Base-by-base conservation (phyloP, 2,329 filamentous ascomycete species). In the Lachnum nothofagi region DNA sequence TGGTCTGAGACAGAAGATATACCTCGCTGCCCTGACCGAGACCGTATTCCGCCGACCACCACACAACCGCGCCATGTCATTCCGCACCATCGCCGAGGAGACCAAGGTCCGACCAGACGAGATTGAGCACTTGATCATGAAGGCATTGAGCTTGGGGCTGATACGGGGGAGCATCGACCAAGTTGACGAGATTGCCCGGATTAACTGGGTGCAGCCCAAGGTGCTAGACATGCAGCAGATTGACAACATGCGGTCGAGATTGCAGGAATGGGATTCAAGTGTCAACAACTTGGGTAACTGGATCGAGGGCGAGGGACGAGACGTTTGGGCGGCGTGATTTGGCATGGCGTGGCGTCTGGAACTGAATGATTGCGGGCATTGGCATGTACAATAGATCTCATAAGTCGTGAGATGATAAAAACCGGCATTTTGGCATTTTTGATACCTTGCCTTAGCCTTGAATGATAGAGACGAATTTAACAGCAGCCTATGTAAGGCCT, bases 181-280 rank as follows among this genome's bases (percentile, higher is more conserved):
- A 72, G 93, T 98, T 25, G 89, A 89, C 41, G 85, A 91, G 70
- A 83, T 97, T 59, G 93, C 93, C 37, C 83, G 91, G 66, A 96
- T 98, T 70, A 91, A 91, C 63, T 98, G 93, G 93, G 93, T 98
- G 51, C 93, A 98, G 73, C 93, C 93, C 19, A 97, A 97, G 79
- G 91, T 98, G 25, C 73, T 98, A 59, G 93, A 97, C 68, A 89
- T 91, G 82, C 83, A 82, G 70, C 93, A 97, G 75, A 95, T 98
- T 61, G 88, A 86, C 63, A 88, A 84, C 63, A 96, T 98, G 91
- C 82, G 88, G 63, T 77, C 82, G 65, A 78, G 93, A 61, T 72
- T 98, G 65, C 84, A 86, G 66, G 91, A 98, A 63, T 98, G 93
- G 93, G 91, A 96, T 67, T 83, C 85, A 43, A 95, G 90, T 66